These are phyloP conservation scores for Penicillium ochrochloron DNA, from an alignment of 495 filamentous ascomycete genomes.

Conservation along the genomic window DNA sequence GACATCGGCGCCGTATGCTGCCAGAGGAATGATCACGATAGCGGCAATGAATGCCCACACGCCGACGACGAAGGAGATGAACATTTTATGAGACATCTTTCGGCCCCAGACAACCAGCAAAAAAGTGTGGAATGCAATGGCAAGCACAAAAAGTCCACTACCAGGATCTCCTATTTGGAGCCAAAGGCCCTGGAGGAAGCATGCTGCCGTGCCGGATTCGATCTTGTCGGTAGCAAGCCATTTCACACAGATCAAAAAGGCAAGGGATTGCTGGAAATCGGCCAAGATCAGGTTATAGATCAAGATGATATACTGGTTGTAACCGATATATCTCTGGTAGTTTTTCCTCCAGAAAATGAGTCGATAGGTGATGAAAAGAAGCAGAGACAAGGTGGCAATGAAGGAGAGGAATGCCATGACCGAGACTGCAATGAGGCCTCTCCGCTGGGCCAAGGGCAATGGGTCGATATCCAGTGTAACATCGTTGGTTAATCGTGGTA, in stretches of 20 bases:
- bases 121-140: conserved; percentile 73
- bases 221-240: conserved; percentile 64
- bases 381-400: conserved; percentile 54
- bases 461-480: conserved; percentile 42
- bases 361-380: conserved; percentile 61
- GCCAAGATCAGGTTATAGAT: conserved; percentile 76
- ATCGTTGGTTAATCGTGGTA: conserved; percentile 27
- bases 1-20: conserved; percentile 57
- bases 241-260: conserved; percentile 67
- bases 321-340: conserved; percentile 51
- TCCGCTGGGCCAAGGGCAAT: conserved; percentile 52
- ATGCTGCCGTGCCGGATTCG: conserved; percentile 57
- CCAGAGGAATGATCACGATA: conserved; percentile 60
- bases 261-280: conserved; percentile 71
- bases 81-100: conserved; percentile 56
- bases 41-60: conserved; percentile 65
- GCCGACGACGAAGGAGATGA: conserved; percentile 54
- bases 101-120: conserved; percentile 63
- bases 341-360: conserved; percentile 59
- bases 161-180: conserved; percentile 71
- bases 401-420: conserved; percentile 65
- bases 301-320: conserved; percentile 76
- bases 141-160: conserved; percentile 71
- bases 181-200: conserved; percentile 74
- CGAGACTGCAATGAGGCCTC: conserved; percentile 59